Evolutionary conservation across 345 rosid species (phyloP).

Genomic region (Raphanus raphanistrum): DNA sequence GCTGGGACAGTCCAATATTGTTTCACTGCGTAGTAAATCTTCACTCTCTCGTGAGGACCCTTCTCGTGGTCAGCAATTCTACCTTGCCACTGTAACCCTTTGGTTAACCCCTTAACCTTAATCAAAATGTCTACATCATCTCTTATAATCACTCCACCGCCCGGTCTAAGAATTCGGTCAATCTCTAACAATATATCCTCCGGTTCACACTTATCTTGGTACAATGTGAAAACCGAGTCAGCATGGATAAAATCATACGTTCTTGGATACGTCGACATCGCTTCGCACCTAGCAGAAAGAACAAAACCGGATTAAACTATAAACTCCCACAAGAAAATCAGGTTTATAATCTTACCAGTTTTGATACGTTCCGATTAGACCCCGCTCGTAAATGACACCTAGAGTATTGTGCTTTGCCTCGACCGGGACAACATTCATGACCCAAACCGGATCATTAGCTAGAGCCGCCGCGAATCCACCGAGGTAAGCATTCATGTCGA

Average conservation of each 20-base stretch:
- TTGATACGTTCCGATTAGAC: slow-evolving; percentile 89
- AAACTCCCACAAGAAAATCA: not conserved
- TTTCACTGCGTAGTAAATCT: slow-evolving; percentile 77
- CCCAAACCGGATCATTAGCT: slow-evolving; percentile 77
- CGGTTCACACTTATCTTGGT: slow-evolving; percentile 70
- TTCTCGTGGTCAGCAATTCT: slow-evolving; percentile 79
- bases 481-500: slow-evolving; percentile 77
- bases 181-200: slow-evolving; percentile 77
- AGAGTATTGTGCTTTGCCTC: slow-evolving; percentile 66
- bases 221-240: slow-evolving; percentile 68
- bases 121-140: slow-evolving; percentile 82
- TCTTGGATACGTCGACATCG: slow-evolving; percentile 97
- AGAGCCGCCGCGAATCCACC: slow-evolving; percentile 92
- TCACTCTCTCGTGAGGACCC: slow-evolving; percentile 71
- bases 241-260: slow-evolving; percentile 92
- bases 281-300: slow-evolving; percentile 45
- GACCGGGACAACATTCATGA: slow-evolving; percentile 74
- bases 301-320: not conserved
- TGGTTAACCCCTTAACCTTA: slow-evolving; percentile 57
- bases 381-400: slow-evolving; percentile 84
- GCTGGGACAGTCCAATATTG: slow-evolving; percentile 70
- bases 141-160: slow-evolving; percentile 75
- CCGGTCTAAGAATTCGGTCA: slow-evolving; percentile 86
- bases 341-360: slow-evolving; percentile 57
- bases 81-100: slow-evolving; percentile 77